Base-by-base conservation (phyloP, 768 basidiomycete species). In the Xerocomellus intermedius region DNA sequence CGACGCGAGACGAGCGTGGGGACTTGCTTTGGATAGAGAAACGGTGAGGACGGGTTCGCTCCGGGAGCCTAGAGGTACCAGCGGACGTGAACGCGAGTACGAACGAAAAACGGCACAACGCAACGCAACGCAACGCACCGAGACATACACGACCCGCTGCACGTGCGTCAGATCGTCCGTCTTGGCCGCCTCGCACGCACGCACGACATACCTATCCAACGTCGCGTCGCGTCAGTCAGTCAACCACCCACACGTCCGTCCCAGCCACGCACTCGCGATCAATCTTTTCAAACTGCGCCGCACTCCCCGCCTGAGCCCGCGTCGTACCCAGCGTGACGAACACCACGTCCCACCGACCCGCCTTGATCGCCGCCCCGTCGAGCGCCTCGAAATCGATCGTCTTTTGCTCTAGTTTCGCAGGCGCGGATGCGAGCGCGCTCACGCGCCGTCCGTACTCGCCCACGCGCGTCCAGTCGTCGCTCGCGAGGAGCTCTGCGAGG, bases 271-370 rank as follows among this genome's bases (percentile, higher is more conserved):
- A 90, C 84, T 88, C 84, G 69, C 85, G 74, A 62, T 91, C 91
- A 53, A 92, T 89, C 74, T 82, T 87, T 64, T 86, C 84, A 58
- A 90, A 92, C 9, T 78, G 78, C 35, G 78, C 81, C 1, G 79
- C 80, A 58, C 85, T 80, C 4, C 88, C 88, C 0, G 88, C 89
- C 16, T 32, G 55, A 16, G 77, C 80, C 24, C 72, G 76, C 13
- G 83, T 84, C 19, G 89, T 91, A 8, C 89, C 91, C 9, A 92
- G 69, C 75, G 87, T 78, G 56, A 93, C 82, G 63, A 84, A 86
- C 0, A 93, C 84, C 21, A 87, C 83, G 68, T 91, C 88, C 84
- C 86, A 90, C 42, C 79, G 81, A 9, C 77, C 80, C 1, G 79
- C 74, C 42, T 76, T 75, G 59, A 89, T 59, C 6, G 76, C 78